Evolutionary conservation across 169 alveolate genomes (phyloP).

Genomic region (Plasmodium ovale): DNA sequence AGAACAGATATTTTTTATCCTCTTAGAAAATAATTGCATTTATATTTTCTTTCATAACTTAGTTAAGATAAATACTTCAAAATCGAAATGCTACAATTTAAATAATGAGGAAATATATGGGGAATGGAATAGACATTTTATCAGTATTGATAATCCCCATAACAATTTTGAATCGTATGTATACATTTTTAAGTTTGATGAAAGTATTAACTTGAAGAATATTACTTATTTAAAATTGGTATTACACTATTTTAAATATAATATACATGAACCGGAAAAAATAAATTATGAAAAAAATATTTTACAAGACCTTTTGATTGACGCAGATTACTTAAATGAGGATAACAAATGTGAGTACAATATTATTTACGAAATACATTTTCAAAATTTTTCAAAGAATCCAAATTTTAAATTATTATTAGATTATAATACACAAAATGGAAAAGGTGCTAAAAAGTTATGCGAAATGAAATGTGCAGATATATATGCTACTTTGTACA

Average conservation of each 20-base stretch:
- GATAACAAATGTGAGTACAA: conserved; percentile 24
- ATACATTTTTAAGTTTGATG: conserved; percentile 30
- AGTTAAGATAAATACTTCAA: conserved; percentile 27
- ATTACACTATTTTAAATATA: conserved; percentile 65
- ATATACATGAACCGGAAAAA: conserved; percentile 31
- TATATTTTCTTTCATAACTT: conserved; percentile 53
- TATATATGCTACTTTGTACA: conserved; percentile 15
- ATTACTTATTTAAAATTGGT: conserved; percentile 36
- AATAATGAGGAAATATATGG: conserved; percentile 38
- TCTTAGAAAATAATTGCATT: conserved; percentile 40
- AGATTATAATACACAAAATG: conserved; percentile 6
- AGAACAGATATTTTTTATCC: conserved; percentile 50
- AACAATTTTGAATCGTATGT: conserved; percentile 48
- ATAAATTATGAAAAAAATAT: conserved; percentile 56
- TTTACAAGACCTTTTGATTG: conserved; percentile 22
- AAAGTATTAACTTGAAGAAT: background rate
- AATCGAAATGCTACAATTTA: conserved; percentile 48
- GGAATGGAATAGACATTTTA: conserved; percentile 44
- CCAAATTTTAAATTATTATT: conserved; percentile 25
- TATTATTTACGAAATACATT: conserved; percentile 26
- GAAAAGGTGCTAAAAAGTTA: background rate
- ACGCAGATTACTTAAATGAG: conserved; percentile 5
- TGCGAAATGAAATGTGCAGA: conserved; percentile 2
- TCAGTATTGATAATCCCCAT: conserved; percentile 1
- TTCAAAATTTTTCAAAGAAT: conserved; percentile 28